A percentile compares a stretch with the other conserved stretches of the same genome.
phyloP scores from a whole-genome alignment of 257 asterid genomes.

The Mitragyna speciosa region DNA sequence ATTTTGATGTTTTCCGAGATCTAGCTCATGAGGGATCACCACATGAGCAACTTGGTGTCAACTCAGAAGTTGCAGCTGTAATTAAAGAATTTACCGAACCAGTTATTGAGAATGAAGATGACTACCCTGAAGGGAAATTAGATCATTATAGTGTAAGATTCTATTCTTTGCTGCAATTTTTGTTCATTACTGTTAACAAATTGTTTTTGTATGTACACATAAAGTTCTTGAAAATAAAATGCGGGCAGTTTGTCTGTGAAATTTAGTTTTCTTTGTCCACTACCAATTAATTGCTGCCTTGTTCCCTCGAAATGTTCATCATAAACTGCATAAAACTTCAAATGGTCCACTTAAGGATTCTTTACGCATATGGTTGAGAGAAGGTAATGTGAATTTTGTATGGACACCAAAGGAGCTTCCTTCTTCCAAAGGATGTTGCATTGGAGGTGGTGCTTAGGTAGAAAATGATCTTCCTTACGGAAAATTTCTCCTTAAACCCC shows the following conservation, averaged over 20 bases:
- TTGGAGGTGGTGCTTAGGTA: background rate
- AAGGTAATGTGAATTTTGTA: background rate
- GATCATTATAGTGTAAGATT: conserved; percentile 53
- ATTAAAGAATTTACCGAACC: conserved; percentile 86
- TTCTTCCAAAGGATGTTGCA: background rate
- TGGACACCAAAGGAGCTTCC: background rate
- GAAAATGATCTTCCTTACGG: background rate
- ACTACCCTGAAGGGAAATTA: conserved; percentile 43
- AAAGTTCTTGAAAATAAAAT: background rate
- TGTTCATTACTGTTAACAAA: background rate
- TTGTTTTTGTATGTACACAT: background rate
- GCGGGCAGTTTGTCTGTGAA: background rate
- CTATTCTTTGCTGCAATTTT: conserved; percentile 15
- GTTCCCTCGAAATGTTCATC: conserved; percentile 5
- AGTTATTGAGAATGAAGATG: conserved; percentile 44
- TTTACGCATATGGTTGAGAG: background rate
- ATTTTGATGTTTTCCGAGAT: conserved; percentile 81
- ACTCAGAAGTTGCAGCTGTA: conserved; percentile 83
- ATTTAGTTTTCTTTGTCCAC: background rate
- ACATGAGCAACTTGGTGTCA: conserved; percentile 76
- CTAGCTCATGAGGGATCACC: conserved; percentile 71
- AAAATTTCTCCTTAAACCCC: no score
- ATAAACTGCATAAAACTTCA: background rate
- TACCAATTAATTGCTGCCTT: background rate
- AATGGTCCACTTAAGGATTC: background rate